These are phyloP conservation scores for Aphanomyces astaci DNA, from an alignment of 352 stramenopile species.

Conservation along the genomic window DNA sequence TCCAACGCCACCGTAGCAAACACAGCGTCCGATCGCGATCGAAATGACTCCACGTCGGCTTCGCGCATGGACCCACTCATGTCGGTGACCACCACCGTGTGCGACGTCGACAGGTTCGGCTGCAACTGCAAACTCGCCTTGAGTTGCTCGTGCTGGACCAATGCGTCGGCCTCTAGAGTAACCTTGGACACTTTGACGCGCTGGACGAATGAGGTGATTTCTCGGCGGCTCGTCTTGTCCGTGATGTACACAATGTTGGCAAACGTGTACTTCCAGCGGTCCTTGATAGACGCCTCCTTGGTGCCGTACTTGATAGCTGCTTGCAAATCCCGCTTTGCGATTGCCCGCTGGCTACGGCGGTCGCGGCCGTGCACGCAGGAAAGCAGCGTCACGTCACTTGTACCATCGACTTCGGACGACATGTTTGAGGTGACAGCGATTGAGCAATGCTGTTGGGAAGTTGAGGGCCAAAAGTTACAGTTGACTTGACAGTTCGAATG, in stretches of 20 bases:
- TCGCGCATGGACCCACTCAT: constrained; percentile 28
- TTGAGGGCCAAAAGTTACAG: too few species aligned
- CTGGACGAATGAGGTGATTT: constrained; percentile 21
- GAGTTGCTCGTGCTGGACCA: background rate
- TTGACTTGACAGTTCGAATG: too few species aligned
- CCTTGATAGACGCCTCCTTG: background rate
- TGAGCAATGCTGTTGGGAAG: too few species aligned
- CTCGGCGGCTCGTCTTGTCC: constrained; percentile 6
- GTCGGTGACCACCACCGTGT: constrained; percentile 26
- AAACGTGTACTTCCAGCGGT: constrained; percentile 26
- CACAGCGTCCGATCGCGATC: constrained; percentile 25
- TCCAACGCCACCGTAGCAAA: constrained; percentile 27
- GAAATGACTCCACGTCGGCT: constrained; percentile 24
- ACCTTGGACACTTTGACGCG: constrained; percentile 3
- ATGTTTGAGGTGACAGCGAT: too few species aligned
- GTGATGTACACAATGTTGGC: constrained; percentile 24
- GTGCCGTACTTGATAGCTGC: background rate
- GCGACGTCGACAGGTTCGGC: constrained; percentile 21
- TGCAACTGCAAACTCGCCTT: background rate
- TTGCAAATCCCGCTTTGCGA: background rate
- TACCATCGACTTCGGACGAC: too few species aligned
- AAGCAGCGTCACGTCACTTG: background rate
- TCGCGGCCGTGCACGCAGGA: background rate
- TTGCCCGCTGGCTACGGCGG: background rate
- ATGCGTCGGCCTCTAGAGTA: background rate